Base-by-base conservation (phyloP, 2,329 filamentous ascomycete species). In the Penicillium sp. region DNA sequence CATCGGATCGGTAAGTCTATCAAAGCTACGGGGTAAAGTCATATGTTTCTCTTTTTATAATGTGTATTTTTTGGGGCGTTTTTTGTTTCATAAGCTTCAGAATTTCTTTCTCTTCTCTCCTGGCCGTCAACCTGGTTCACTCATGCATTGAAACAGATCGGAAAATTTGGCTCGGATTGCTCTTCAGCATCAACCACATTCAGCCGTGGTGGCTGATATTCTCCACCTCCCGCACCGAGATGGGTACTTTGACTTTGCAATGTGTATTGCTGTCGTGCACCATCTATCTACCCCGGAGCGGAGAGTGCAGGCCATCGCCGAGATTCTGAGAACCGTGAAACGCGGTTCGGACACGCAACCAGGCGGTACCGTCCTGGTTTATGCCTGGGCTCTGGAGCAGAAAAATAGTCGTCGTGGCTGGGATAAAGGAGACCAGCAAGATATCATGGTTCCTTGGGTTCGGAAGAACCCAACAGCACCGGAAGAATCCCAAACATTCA, bases 361-460 rank as follows among this genome's bases (percentile, higher is more conserved):
- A 8, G 78, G 77, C 2, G 91, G 91, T 1, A 86, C 82, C 71
- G 88, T 89, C 16, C 79, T 98, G 55, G 82, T 98, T 51, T 97
- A 95, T 73, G 93, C 96, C 19, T 98, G 95, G 95, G 95, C 95
- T 1, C 81, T 99, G 21, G 95, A 99, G 80, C 95, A 99, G 77
- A 88, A 89, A 66, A 80, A 80, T 56, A 96, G 92, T 75, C 85
- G 95, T 56, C 82, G 95, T 61, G 93, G 93, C 2, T 99, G 93
- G 93, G 87, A 92, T 70, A 87, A 90, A 71, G 87, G 86, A 21
- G 85, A 88, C 60, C 84, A 89, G 63, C 93, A 98, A 79, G 95
- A 99, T 77, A 87, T 95, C 59, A 89, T 98, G 79, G 95, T 99
- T 48, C 93, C 95, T 14, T 99, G 95, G 95, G 91, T 98, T 24